Percentiles rank a stretch among this genome's conserved stretches.
Conservation (phyloP, 1,139 yeast genomes). For the Arxiozyma slooffiae region DNA sequence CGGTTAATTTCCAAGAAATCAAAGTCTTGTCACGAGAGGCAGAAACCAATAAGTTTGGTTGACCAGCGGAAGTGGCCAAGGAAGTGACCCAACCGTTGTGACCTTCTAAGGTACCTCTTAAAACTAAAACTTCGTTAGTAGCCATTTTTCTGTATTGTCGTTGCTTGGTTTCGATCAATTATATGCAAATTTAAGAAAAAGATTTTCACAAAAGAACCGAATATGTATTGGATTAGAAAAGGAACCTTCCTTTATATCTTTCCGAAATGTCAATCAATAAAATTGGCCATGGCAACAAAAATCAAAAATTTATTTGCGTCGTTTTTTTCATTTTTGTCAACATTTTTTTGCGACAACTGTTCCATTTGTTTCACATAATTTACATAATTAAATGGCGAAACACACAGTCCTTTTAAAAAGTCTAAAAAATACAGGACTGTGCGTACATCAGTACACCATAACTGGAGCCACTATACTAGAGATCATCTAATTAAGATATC, state of each 20-base stretch:
- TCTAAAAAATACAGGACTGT: conserved; percentile 1
- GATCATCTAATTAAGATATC: neutral
- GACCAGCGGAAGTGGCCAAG: conserved; percentile 95
- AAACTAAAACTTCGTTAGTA: conserved; percentile 83
- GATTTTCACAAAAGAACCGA: too few relatives aligned
- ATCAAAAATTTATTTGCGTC: conserved; percentile 5
- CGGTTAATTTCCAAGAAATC: conserved; percentile 97
- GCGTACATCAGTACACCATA: neutral
- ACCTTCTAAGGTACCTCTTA: conserved; percentile 98
- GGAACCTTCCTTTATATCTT: conserved; percentile 1
- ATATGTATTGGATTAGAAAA: neutral
- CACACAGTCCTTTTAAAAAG: neutral
- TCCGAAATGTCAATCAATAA: neutral
- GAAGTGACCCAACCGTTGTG: conserved; percentile 95
- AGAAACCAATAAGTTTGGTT: conserved; percentile 96
- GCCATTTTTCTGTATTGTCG: conserved; percentile 34
- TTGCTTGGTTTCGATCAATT: neutral
- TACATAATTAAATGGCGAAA: neutral
- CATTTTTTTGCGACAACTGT: conserved; percentile 2
- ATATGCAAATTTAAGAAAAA: too few relatives aligned
- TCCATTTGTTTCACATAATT: neutral
- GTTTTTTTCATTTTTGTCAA: neutral
- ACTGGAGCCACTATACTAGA: neutral
- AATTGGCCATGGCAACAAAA: neutral
- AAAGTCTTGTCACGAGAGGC: conserved; percentile 98